Base-by-base conservation (phyloP, 2,329 filamentous ascomycete species). In the Rutstroemia sydowiana region DNA sequence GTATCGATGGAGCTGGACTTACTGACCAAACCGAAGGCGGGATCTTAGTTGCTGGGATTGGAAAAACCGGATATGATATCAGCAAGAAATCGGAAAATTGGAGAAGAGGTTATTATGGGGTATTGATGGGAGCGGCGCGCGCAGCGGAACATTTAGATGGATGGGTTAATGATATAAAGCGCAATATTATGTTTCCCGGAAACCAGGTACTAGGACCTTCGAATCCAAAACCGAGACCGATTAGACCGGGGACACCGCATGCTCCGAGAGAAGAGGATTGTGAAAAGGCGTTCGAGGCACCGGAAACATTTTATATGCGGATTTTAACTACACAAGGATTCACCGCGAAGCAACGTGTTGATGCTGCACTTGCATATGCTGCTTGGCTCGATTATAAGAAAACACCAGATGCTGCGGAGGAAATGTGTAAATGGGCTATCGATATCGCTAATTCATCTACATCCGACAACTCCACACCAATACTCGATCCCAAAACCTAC, bases 301-400 rank as follows among this genome's bases (percentile, higher is more conserved):
- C 92, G 0, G 86, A 93, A 61, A 77, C 74, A 13, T 89, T 83
- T 63, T 97, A 97, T 65, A 78, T 87, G 69, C 87, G 87, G 63
- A 82, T 96, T 45, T 70, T 96, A 49, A 88, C 84, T 6, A 92
- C 88, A 0, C 77, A 78, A 50, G 92, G 92, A 1, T 88, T 97
- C 62, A 84, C 79, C 1, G 76, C 80, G n/a, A 77, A 81, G 52
- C 89, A 97, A 68, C 84, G 82, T 62, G 74, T 96, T 47, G 84
- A 92, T 53, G 90, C 91, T 3, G 85, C 88, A 3, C 71, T 95
- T 39, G 85, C 84, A 1, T 95, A 91, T 65, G 92, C 86, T 2
- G 85, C 88, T 50, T 96, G 87, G 79, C 75, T 95, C 36, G 87
- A 90, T 59, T 92, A 81, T 70, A 92, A 91, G 70, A 75, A 79